Evolutionary conservation across 2,329 filamentous ascomycete genomes (phyloP), one percentile per base, ranked within the genome.

Genomic region (Verticillium dahliae): DNA sequence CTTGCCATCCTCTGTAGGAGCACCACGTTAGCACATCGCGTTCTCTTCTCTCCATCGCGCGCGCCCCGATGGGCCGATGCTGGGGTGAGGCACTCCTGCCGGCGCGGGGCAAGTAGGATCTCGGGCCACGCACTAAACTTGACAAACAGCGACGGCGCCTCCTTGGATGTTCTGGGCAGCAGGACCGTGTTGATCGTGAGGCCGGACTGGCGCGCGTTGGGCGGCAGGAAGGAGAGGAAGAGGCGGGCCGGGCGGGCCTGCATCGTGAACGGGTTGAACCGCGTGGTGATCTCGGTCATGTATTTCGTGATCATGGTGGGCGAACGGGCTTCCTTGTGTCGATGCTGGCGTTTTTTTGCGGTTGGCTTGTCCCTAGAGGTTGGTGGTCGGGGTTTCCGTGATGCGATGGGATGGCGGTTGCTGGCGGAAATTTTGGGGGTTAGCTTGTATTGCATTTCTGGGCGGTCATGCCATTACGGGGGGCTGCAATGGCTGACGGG

Each of bases 261-360:
- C 31, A 84, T 78, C 34, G 87, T 90, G 84, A 98, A 98, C 45
- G 95, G 94, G 78, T 96, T 97, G 86, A 98, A 97, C 74, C 86
- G 87, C 67, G 92, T 89, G 70, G 84, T 87, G 70, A 98, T 87
- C 74, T 92, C 86, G 74, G 92, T 94, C 75, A 96, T 85, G 80
- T 91, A 95, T 73, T 88, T 87, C 63, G 90, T 94, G 64, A 95
- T 91, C 91, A 95, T 95, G 59, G 74, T 81, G 72, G 63, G 57
- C 65, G 59, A 56, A 41, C 41, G 54, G 34, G 27, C 15, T 13
- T 56, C 7, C 15, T 22, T 2, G 14, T 18, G 27, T 15, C 27
- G 33, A 35, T 56, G 27, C 13, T 4, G 33, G 22, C 14, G 11
- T 22, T 22, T 15, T 22, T 34, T 13, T 18, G 13, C 11, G 33